Evolutionary conservation across 2,329 filamentous ascomycete genomes (phyloP), one percentile per base, ranked within the genome.

Genomic region (Beauveria bassiana): DNA sequence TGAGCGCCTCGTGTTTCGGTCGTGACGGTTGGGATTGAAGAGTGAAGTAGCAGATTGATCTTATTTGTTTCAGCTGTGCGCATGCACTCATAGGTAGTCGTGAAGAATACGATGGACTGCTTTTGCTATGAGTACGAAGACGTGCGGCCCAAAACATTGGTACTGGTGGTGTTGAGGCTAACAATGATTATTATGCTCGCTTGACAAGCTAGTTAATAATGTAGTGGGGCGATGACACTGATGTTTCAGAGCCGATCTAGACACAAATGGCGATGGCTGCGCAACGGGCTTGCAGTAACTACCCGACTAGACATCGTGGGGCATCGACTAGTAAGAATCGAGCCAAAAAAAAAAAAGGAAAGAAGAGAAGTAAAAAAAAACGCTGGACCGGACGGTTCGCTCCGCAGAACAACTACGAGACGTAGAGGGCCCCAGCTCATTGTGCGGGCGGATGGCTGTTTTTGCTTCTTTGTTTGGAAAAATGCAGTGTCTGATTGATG

Each of bases 401-500:
- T 58, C 55, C 55, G 55, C 20, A 14, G 2, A 24, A 5, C 7
- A 34, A 38, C 34, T 38, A 38, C 34, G 34, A 38, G 34, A 12
- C 24, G 8, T 31, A 3, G 26, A 47, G 54, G 46, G 42, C 14
- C 53, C 42, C 28, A 26, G 43, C 54, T 26, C 14, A 24, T 10
- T n/a, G 16, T 22, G 31, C 26, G 24, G 40, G 18, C 18, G 7
- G 22, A 47, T n/a, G 34, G 26, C 18, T 20, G 28, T 10, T n/a
- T 26, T 9, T 9, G 5, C 7, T 26, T 40, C 12, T 49, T 47
- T 16, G 54, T 5, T n/a, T 14, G 40, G 54, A 1, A 26, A 28
- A 57, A 47, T 47, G 28, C 28, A 57, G 43, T 38, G 31, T 56
- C 26, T 58, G 55, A 49, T 58, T 49, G 55, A 58, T 58, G 43